phyloP scores from a whole-genome alignment of 192 early-diverging fungal genomes.

The Coemansia sp. region DNA sequence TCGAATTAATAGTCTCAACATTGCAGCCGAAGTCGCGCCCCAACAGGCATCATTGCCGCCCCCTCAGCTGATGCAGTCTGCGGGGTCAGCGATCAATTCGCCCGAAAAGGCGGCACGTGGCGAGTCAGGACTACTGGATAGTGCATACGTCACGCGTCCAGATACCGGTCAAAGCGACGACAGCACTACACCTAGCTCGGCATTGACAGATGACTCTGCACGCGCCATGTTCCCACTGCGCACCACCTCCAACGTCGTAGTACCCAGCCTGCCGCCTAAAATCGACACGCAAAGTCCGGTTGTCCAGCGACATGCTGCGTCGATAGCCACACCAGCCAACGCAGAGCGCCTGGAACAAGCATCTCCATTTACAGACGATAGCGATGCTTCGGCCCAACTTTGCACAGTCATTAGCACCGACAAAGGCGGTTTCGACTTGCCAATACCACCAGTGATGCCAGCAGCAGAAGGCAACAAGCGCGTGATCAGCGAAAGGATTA shows the following conservation, averaged over 20 bases:
- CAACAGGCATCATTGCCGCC: not conserved
- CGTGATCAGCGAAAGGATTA: slow-evolving; percentile 52
- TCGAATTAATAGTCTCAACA: slow-evolving; percentile 36
- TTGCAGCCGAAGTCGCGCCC: not conserved
- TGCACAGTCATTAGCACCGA: not conserved
- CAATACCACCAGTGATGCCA: not conserved
- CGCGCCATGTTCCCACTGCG: slow-evolving; percentile 37
- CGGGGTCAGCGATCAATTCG: slow-evolving; percentile 1
- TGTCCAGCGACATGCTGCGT: slow-evolving; percentile 1
- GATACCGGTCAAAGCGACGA: not conserved
- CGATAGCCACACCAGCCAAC: not conserved
- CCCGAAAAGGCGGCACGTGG: not conserved
- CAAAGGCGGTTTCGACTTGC: slow-evolving; percentile 19
- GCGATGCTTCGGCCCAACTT: slow-evolving; percentile 16
- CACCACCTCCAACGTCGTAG: slow-evolving; percentile 37
- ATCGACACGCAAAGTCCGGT: slow-evolving; percentile 18
- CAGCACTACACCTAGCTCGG: slow-evolving; percentile 9
- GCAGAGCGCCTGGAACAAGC: not conserved
- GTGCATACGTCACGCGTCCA: not conserved
- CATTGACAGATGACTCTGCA: slow-evolving; percentile 5
- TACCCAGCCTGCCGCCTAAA: slow-evolving; percentile 15
- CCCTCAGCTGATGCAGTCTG: slow-evolving; percentile 1
- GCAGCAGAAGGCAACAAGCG: slow-evolving; percentile 23
- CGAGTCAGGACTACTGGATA: not conserved
- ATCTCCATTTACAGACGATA: slow-evolving; percentile 20